Evolutionary conservation across 2,329 filamentous ascomycete genomes (phyloP), one percentile per base, ranked within the genome.

Genomic region (Trichophyton verrucosum): DNA sequence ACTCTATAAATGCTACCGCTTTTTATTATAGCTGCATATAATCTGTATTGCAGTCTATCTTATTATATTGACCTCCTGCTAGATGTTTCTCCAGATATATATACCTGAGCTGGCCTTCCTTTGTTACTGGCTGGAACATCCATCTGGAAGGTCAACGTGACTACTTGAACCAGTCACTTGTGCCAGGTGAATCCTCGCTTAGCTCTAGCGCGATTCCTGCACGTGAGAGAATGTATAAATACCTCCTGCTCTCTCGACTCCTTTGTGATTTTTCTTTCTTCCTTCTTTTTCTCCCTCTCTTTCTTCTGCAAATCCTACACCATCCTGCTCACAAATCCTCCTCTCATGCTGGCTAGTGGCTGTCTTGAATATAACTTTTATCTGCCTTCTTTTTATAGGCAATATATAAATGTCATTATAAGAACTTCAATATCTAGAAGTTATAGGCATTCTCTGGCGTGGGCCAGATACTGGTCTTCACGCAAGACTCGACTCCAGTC

Each of bases 401-500:
- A 13, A 13, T 57, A 30, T 27, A 56, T 38, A 38, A 40, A 42
- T 15, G 55, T 33, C 11, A 57, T 57, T 22, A 53, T 33, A 27
- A 53, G 30, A 24, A 53, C 22, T 15, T 13, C 15, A 13, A 8
- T 22, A 24, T n/a, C 11, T 30, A 24, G 22, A 53, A 51, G 11
- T 22, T 22, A 13, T 51, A 22, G 46, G 8, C 13, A 22, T 51
- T 13, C 27, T 3, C 8, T 22, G 17, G 46, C 3, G 4, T 51
- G 3, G 11, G 8, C 17, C 22, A 27, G 46, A 22, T 11, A 51
- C 22, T 22, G 46, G 17, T 46, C 46, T 22, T 13, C 53, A 27
- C 38, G 53, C 33, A 27, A 57, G 38, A 57, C 55, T n/a, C 55
- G 55, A 57, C 55, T 57, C 55, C 55, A 57, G 55, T 57, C 55